A percentile compares a stretch with the other conserved stretches of the same genome.
Conservation (phyloP, 2,329 filamentous ascomycete genomes). For the Trichoderma semiorbis region DNA sequence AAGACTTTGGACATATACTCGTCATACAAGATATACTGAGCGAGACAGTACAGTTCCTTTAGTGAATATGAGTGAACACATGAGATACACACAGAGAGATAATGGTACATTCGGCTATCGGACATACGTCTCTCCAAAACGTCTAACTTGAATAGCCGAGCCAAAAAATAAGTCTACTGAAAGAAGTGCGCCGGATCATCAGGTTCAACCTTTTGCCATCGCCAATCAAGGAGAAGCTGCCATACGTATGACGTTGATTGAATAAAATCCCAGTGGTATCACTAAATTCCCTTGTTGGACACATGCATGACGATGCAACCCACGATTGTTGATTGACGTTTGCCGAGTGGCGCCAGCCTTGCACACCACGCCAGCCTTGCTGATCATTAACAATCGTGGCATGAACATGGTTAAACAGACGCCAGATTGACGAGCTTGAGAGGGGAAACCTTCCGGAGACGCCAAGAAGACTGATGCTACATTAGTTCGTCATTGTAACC, state of each 20-base stretch:
- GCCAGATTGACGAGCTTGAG: background rate
- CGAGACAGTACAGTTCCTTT: background rate
- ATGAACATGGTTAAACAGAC: background rate
- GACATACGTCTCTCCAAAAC: background rate
- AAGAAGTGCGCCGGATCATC: background rate
- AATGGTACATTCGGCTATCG: background rate
- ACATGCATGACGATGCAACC: background rate
- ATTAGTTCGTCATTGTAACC: background rate
- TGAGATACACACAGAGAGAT: background rate
- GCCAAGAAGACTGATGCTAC: background rate
- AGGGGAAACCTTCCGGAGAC: background rate
- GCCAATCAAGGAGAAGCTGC: background rate
- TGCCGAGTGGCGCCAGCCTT: constrained; percentile 1
- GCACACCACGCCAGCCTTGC: background rate
- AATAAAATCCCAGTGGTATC: background rate
- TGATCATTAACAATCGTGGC: background rate
- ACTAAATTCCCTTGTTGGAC: background rate
- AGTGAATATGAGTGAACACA: background rate
- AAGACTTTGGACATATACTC: background rate
- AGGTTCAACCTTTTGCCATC: background rate
- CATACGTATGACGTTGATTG: background rate
- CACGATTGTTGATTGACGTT: background rate
- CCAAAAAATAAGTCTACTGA: background rate
- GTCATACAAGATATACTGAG: background rate
- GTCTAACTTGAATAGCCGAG: background rate